These are phyloP conservation scores for Globisporangium nagaii DNA, from an alignment of 352 stramenopile genomes.

Conservation along the genomic window DNA sequence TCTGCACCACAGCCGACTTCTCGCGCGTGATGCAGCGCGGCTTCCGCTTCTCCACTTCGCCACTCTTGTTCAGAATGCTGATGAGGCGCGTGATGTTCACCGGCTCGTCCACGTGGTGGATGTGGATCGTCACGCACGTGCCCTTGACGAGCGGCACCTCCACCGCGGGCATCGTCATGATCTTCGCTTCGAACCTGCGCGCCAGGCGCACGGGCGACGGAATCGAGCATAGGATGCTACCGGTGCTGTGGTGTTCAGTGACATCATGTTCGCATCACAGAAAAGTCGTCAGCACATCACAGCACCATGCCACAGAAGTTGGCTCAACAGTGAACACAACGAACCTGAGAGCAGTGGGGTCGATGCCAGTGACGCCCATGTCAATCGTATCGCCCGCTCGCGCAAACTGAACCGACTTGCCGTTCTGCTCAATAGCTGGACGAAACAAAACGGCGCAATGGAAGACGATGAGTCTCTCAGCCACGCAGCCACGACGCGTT, in stretches of 20 bases:
- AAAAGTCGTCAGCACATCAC: neutral
- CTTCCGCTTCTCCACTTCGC: constrained; percentile 77
- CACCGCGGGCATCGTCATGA: constrained; percentile 85
- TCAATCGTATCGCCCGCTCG: constrained; percentile 76
- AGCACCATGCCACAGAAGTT: neutral
- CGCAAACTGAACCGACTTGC: constrained; percentile 47
- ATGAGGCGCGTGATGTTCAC: constrained; percentile 76
- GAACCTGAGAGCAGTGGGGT: constrained; percentile 59
- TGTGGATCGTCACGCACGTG: constrained; percentile 77
- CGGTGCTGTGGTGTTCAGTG: constrained; percentile 28
- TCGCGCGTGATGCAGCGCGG: constrained; percentile 85
- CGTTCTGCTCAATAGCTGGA: constrained; percentile 68
- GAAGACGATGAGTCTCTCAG: no score
- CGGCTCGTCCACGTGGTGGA: constrained; percentile 85
- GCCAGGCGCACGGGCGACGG: constrained; percentile 67
- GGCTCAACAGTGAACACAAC: no score
- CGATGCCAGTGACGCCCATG: constrained; percentile 71
- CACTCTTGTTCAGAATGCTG: constrained; percentile 64
- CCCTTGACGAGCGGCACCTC: constrained; percentile 85
- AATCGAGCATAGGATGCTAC: constrained; percentile 83
- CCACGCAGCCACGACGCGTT: no score
- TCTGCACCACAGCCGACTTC: constrained; percentile 77
- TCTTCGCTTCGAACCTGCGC: constrained; percentile 82
- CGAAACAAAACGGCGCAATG: no score
- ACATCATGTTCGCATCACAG: neutral